phyloP scores from a whole-genome alignment of 169 alveolate genomes.

The Plasmodium vivax region DNA sequence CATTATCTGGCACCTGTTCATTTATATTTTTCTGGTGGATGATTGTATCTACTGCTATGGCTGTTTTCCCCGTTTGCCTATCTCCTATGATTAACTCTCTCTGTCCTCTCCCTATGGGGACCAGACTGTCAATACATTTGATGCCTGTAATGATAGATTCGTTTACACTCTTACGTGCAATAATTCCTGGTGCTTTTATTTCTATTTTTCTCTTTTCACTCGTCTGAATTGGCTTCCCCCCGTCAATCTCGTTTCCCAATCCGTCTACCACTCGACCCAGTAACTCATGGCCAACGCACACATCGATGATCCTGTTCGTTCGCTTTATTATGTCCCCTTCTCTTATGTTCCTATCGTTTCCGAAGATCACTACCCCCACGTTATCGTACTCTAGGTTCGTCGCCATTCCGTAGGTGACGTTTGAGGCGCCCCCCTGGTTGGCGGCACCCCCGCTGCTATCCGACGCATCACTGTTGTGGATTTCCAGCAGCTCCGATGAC shows the following conservation, averaged over 20 bases:
- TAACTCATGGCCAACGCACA: constrained; percentile 96
- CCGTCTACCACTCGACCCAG: constrained; percentile 98
- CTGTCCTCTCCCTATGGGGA: constrained; percentile 99
- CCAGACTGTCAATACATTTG: constrained; percentile 97
- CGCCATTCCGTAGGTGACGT: constrained; percentile 96
- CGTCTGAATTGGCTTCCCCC: constrained; percentile 92
- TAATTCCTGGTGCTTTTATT: constrained; percentile 98
- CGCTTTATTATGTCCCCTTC: constrained; percentile 96
- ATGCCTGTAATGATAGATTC: constrained; percentile 98
- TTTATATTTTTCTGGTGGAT: constrained; percentile 92
- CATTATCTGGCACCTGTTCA: constrained; percentile 87
- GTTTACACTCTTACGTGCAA: constrained; percentile 96
- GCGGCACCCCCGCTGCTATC: no score
- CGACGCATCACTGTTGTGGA: constrained; percentile 83
- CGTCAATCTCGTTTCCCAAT: constrained; percentile 98
- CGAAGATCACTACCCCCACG: constrained; percentile 97
- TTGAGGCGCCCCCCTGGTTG: constrained; percentile 25
- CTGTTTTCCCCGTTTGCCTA: constrained; percentile 98
- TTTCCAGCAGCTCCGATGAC: constrained; percentile 97
- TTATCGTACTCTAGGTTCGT: constrained; percentile 96
- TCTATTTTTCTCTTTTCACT: constrained; percentile 94
- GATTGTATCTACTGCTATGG: constrained; percentile 96
- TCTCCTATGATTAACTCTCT: constrained; percentile 99
- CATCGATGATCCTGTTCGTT: constrained; percentile 96
- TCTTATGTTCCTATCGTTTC: constrained; percentile 95